phyloP scores from a whole-genome alignment of 2,329 filamentous ascomycete genomes.

The Eutypa lata region DNA sequence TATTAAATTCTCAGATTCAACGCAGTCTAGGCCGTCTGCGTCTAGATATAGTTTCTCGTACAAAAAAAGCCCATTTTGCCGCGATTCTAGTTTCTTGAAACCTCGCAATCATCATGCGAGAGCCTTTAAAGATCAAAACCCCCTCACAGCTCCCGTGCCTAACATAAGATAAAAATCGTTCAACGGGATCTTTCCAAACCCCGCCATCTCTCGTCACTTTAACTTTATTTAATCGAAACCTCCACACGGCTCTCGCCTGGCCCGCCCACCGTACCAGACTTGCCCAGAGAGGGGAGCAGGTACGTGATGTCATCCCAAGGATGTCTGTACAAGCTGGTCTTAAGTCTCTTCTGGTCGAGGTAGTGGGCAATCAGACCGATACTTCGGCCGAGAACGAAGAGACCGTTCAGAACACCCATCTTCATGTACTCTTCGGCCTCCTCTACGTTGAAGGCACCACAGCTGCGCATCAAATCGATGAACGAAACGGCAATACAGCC shows the following conservation, averaged over 20 bases:
- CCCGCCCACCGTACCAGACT: slow-evolving; percentile 50
- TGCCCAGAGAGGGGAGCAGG: slow-evolving; percentile 76
- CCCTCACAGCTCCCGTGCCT: neutral
- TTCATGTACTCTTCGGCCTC: slow-evolving; percentile 98
- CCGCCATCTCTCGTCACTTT: slow-evolving; percentile 20
- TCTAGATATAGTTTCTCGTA: slow-evolving; percentile 22
- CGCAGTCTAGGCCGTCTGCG: slow-evolving; percentile 13
- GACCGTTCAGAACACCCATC: slow-evolving; percentile 99
- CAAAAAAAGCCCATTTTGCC: slow-evolving; percentile 14
- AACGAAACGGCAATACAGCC: slow-evolving; percentile 98
- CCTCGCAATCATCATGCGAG: slow-evolving; percentile 3
- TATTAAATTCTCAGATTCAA: slow-evolving; percentile 18
- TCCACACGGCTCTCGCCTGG: slow-evolving; percentile 86
- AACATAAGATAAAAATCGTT: neutral
- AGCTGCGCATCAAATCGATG: slow-evolving; percentile 95
- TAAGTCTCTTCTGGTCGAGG: slow-evolving; percentile 98
- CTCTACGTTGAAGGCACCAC: slow-evolving; percentile 91
- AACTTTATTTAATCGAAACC: slow-evolving; percentile 67
- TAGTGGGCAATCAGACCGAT: slow-evolving; percentile 99
- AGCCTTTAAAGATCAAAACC: slow-evolving; percentile 12
- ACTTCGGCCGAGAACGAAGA: slow-evolving; percentile 94
- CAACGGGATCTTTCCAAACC: slow-evolving; percentile 15
- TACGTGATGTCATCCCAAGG: slow-evolving; percentile 99
- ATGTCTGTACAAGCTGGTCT: slow-evolving; percentile 97
- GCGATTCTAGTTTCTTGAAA: slow-evolving; percentile 11